phyloP scores from a whole-genome alignment of 2,329 filamentous ascomycete genomes.

The Huntiella decipiens region DNA sequence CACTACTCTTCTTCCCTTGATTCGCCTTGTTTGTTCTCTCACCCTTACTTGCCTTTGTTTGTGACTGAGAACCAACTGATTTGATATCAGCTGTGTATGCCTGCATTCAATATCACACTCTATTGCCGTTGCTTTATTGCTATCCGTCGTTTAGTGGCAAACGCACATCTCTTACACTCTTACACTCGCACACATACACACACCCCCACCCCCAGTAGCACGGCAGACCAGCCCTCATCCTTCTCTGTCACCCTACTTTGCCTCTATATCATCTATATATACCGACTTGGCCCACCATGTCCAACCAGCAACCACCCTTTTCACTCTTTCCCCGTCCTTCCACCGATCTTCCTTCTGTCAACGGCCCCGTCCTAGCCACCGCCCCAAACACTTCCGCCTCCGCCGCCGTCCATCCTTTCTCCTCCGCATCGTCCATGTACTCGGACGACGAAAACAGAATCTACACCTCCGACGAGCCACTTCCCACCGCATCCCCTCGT shows the following conservation, averaged over 20 bases:
- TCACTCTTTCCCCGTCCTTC: not conserved
- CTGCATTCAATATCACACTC: too few species aligned
- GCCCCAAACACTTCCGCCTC: conserved; percentile 17
- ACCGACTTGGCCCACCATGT: not conserved
- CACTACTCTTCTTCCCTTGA: too few species aligned
- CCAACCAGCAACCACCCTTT: conserved; percentile 1
- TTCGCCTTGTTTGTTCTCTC: too few species aligned
- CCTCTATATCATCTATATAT: not conserved
- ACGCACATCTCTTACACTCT: too few species aligned
- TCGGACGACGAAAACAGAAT: not conserved
- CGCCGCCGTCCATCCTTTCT: conserved; percentile 1
- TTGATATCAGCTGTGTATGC: too few species aligned
- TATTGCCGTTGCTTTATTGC: too few species aligned
- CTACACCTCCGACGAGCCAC: conserved; percentile 1
- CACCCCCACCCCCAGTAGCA: too few species aligned
- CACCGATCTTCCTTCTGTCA: not conserved
- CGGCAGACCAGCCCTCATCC: not conserved
- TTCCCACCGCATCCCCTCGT: not conserved
- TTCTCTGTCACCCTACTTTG: not conserved
- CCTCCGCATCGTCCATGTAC: conserved; percentile 1
- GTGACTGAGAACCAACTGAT: too few species aligned
- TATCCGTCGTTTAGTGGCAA: too few species aligned
- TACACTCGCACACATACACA: too few species aligned
- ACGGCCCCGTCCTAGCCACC: not conserved
- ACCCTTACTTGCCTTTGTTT: too few species aligned